A percentile compares a stretch with the other conserved stretches of the same genome.
Conservation (phyloP, 371 early-diverging fungal genomes). For the Syncephalastrum monosporum region DNA sequence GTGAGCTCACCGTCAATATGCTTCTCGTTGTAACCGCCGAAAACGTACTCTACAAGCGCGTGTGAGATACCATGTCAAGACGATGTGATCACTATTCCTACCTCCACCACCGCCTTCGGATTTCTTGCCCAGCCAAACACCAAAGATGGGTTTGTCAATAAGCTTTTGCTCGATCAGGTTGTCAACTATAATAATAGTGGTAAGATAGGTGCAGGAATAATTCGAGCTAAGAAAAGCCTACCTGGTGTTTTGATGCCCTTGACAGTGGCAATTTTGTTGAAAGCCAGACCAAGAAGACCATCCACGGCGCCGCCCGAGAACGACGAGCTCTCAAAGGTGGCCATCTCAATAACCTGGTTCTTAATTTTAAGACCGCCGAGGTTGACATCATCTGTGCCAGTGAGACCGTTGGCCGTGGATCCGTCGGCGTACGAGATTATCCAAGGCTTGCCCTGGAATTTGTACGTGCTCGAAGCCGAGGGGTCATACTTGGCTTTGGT, state of each 20-base stretch:
- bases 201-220: no score
- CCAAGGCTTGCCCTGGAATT: conserved; percentile 31
- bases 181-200: conserved; percentile 16
- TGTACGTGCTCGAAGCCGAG: conserved; percentile 23
- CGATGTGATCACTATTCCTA: conserved; percentile 2
- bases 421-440: conserved; percentile 45
- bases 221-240: no score
- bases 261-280: conserved; percentile 34
- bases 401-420: conserved; percentile 32
- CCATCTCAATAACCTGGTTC: conserved; percentile 38
- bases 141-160: conserved; percentile 35
- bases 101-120: conserved; percentile 48
- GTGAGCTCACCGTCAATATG: conserved; percentile 38
- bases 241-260: conserved; percentile 30
- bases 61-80: background rate
- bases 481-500: conserved; percentile 19
- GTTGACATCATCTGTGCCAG: conserved; percentile 37
- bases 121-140: conserved; percentile 44
- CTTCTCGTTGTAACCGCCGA: conserved; percentile 39
- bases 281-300: conserved; percentile 45
- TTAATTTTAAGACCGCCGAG: conserved; percentile 41
- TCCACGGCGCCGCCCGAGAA: conserved; percentile 41
- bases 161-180: conserved; percentile 43
- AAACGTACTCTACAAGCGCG: background rate
- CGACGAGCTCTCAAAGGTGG: conserved; percentile 23